Percentiles rank a stretch among this genome's conserved stretches.
Conservation (phyloP, 306 rosid genomes). For the cucumber (Cucumis sativus) region Cucumber_9930_V3 NC_026656.2:4751501-4752000, state of each 20-base stretch:
- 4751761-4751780: neutral
- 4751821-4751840: neutral
- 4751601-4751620: no score
- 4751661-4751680: neutral
- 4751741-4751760: neutral
- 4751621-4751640: neutral
- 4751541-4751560: no score
- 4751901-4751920: neutral
- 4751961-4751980: neutral
- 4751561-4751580: no score
- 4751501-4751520: no score
- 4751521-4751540: no score
- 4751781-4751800: neutral
- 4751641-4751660: neutral
- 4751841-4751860: neutral
- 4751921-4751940: neutral
- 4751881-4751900: neutral
- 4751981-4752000: neutral
- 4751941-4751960: neutral
- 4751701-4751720: neutral
- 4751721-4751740: neutral
- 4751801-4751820: neutral
- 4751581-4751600: no score
- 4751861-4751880: neutral
- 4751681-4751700: neutral